Percentiles rank a stretch among this genome's conserved stretches.
phyloP scores from a whole-genome alignment of 345 rosid genomes.

The Theobroma cacao region DNA sequence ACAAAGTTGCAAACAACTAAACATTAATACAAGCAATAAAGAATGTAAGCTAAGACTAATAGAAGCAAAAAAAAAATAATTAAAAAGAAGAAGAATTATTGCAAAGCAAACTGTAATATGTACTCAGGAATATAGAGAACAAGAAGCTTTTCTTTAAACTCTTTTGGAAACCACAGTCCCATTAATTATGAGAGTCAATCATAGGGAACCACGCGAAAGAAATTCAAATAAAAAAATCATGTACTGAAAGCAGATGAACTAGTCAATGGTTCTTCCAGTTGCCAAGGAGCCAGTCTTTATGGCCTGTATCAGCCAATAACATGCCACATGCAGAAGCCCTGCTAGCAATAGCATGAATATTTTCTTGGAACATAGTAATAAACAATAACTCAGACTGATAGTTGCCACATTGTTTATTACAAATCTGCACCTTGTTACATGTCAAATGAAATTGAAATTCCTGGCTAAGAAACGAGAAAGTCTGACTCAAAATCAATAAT shows the following conservation, averaged over 20 bases:
- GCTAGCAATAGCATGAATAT: background rate
- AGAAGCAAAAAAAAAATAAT: background rate
- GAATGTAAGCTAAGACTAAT: background rate
- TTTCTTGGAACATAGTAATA: background rate
- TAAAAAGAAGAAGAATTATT: background rate
- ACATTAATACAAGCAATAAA: background rate
- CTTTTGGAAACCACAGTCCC: background rate
- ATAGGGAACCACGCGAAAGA: background rate
- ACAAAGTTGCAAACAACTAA: background rate
- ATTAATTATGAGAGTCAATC: background rate
- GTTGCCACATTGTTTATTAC: background rate
- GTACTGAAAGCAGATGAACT: background rate
- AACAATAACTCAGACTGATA: background rate
- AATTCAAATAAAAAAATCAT: background rate
- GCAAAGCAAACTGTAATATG: background rate
- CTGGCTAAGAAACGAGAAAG: background rate
- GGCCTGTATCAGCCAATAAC: background rate
- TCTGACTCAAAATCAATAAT: background rate
- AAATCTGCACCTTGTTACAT: background rate
- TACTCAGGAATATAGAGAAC: background rate
- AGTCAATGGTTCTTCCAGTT: background rate
- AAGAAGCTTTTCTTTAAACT: constrained; percentile 1
- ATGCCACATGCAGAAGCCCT: background rate
- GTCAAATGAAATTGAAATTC: background rate
- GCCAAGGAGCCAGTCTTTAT: background rate